Evolutionary conservation across 108 stramenopile genomes (phyloP), one percentile per base, ranked within the genome.

Genomic region (Cyclotella baltica): DNA sequence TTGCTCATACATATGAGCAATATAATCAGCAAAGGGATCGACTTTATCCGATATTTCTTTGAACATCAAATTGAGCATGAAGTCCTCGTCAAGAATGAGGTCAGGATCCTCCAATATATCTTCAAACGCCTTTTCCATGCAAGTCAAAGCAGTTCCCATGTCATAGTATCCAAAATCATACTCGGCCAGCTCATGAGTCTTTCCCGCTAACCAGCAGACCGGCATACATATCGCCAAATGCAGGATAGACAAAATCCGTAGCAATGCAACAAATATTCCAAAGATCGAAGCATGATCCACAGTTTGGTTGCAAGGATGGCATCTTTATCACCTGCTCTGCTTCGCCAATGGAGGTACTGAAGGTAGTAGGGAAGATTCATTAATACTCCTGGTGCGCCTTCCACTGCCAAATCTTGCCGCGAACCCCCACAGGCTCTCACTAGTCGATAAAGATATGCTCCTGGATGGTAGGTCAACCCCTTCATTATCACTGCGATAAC

Each of bases 161-260:
- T 27, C 35, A 15, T 38, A 28, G 40, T 37, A 36, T 25, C 56
- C 56, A 40, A 58, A 71, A 56, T 62, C 28, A 27, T 58, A 71
- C 6, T 58, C 37, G 22, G 70, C 56, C 11, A 71, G 38, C 30
- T 58, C 40, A 15, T 71, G 29, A 28, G 35, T 27, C 18, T 55
- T 56, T 18, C 52, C 70, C 4, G 70, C 70, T 19, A 71, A 50
- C 70, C 70, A 71, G 56, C 38, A 25, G n/a, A 30, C 31, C 20
- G 56, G 70, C 34, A 71, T 16, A 30, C 70, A 71, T 8, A 71
- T 37, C 22, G 70, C 70, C 43, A 71, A 22, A 62, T 71, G 70
- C 23, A 71, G 23, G 18, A 71, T 71, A 40, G 70, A 71, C 58
- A 58, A 71, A 13, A 71, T 55, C 13, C 70, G 56, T 18, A 62